Percentiles rank a stretch among this genome's conserved stretches.
Conservation (phyloP, 345 rosid species). For the Eucalyptus leucophloia region DNA sequence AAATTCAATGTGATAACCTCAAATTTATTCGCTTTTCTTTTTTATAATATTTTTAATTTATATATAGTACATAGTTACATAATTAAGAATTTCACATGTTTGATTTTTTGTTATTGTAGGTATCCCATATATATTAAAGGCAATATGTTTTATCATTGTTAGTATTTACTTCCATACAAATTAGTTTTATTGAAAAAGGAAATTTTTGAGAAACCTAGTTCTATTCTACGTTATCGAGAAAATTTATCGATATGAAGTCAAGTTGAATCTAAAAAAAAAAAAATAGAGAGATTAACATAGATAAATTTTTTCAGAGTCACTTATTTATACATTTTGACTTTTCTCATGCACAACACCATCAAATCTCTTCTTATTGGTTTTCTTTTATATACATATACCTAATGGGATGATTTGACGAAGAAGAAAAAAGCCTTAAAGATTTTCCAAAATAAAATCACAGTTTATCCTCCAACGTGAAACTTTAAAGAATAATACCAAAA, state of each 20-base stretch:
- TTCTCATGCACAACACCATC: neutral
- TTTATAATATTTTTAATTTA: neutral
- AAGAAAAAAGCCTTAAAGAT: neutral
- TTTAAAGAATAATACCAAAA: neutral
- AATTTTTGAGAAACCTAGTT: neutral
- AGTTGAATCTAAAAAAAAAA: neutral
- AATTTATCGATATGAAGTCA: neutral
- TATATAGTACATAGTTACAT: neutral
- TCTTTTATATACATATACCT: neutral
- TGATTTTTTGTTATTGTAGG: neutral
- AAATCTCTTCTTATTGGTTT: neutral
- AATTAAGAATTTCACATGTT: neutral
- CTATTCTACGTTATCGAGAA: neutral
- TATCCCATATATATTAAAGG: neutral
- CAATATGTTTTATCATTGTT: neutral
- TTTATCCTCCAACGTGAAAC: neutral
- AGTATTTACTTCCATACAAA: neutral
- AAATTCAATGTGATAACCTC: neutral
- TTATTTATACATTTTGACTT: neutral
- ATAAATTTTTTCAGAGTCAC: neutral
- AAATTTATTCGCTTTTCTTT: neutral
- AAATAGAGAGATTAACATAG: neutral
- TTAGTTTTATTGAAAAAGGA: neutral
- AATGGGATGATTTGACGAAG: neutral
- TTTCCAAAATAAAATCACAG: neutral